Conservation (phyloP, 1,284 basidiomycete species). For the Calocybe gambosa region DNA sequence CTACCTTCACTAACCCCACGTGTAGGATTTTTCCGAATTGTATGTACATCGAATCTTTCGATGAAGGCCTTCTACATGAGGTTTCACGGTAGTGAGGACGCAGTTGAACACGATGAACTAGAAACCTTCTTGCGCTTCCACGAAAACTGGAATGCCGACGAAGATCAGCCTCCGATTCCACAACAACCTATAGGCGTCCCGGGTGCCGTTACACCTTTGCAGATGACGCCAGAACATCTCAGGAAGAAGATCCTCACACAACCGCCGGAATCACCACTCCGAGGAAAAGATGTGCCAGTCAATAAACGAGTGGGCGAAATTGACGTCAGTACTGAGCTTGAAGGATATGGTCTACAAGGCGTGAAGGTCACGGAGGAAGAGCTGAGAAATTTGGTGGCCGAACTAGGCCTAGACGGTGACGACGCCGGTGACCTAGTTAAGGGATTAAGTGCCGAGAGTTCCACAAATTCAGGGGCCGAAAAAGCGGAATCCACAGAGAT, state of each 20-base stretch:
- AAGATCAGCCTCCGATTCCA: conserved; percentile 41
- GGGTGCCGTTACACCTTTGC: conserved; percentile 61
- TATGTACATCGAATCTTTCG: conserved; percentile 19
- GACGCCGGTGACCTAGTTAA: conserved; percentile 40
- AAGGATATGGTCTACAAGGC: conserved; percentile 67
- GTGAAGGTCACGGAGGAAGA: conserved; percentile 73
- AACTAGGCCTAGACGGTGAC: conserved; percentile 66
- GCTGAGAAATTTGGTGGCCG: conserved; percentile 57
- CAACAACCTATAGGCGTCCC: conserved; percentile 68
- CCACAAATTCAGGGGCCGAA: background rate
- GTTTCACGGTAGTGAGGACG: conserved; percentile 55
- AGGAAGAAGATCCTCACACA: conserved; percentile 49
- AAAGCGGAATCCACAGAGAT: background rate
- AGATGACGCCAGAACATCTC: conserved; percentile 74
- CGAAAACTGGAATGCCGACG: conserved; percentile 62
- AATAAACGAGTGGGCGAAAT: conserved; percentile 48
- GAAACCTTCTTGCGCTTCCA: conserved; percentile 65
- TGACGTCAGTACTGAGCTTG: conserved; percentile 59
- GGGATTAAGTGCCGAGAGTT: conserved; percentile 11
- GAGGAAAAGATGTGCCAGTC: conserved; percentile 35
- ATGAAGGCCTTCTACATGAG: conserved; percentile 6
- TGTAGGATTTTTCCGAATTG: conserved; percentile 32
- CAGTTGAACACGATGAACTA: conserved; percentile 70
- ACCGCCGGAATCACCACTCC: conserved; percentile 42
- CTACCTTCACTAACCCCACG: background rate